Conservation (phyloP, 148 eudicot species). For the Rhododendron griersonianum region DNA sequence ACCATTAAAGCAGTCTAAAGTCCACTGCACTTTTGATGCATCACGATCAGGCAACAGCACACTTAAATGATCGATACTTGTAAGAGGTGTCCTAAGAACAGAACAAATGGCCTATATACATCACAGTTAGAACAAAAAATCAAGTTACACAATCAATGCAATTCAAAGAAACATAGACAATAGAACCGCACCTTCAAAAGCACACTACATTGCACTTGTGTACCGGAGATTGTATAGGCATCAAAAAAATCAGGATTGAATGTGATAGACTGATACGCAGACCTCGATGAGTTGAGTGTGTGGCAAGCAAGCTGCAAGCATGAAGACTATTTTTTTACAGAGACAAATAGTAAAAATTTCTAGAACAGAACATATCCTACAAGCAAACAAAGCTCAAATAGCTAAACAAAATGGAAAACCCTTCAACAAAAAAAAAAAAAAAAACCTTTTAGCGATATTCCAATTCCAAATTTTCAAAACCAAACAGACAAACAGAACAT, state of each 20-base stretch:
- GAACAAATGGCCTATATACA: conserved; percentile 74
- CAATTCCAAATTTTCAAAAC: neutral
- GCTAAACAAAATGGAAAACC: neutral
- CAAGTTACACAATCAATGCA: neutral
- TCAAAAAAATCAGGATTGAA: conserved; percentile 85
- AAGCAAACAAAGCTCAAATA: neutral
- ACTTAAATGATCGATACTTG: conserved; percentile 67
- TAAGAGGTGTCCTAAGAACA: conserved; percentile 79
- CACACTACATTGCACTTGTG: conserved; percentile 77
- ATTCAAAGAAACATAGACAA: neutral
- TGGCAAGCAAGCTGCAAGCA: conserved; percentile 60
- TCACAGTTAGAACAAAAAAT: conserved; percentile 6
- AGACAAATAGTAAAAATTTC: neutral
- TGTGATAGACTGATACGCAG: conserved; percentile 77
- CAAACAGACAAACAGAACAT: neutral
- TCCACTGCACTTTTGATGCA: conserved; percentile 87
- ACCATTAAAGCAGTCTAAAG: conserved; percentile 79
- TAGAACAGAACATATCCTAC: neutral
- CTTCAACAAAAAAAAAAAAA: neutral
- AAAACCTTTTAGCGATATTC: neutral
- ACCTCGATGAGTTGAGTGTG: conserved; percentile 88
- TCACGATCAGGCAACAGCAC: conserved; percentile 55
- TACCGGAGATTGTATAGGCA: conserved; percentile 43
- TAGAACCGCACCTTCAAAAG: conserved; percentile 68
- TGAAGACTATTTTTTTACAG: neutral